Evolutionary conservation across 2,329 filamentous ascomycete species (phyloP).

Genomic region (Eutypella sp.): DNA sequence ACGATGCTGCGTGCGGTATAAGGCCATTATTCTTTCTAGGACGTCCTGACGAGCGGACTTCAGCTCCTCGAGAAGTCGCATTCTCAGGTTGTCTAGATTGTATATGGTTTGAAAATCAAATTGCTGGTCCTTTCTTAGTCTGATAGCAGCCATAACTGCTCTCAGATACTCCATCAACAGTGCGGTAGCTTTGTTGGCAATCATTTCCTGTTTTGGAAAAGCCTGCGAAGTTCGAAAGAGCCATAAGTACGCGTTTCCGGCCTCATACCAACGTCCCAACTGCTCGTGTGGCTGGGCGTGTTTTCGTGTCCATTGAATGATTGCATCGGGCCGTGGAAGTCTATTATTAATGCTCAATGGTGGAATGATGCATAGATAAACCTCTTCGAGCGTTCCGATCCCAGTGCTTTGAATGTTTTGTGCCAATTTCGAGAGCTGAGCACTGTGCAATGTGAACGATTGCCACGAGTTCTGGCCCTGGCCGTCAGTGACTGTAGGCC

Average conservation of each 20-base stretch:
- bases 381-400: slow-evolving; percentile 17
- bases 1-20: not conserved
- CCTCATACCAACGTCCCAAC: slow-evolving; percentile 8
- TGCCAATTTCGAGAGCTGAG: slow-evolving; percentile 13
- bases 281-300: slow-evolving; percentile 9
- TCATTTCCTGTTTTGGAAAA: not conserved
- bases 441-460: slow-evolving; percentile 15
- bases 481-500: not conserved
- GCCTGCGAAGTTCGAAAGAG: slow-evolving; percentile 3
- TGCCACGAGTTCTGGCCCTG: slow-evolving; percentile 3
- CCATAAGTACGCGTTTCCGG: slow-evolving; percentile 11
- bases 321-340: slow-evolving; percentile 7
- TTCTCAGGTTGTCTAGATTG: not conserved
- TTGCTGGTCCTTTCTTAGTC: not conserved
- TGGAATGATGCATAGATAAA: slow-evolving; percentile 24
- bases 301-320: slow-evolving; percentile 9
- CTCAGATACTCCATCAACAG: not conserved
- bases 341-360: slow-evolving; percentile 14
- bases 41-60: not conserved
- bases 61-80: not conserved
- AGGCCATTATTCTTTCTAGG: not conserved
- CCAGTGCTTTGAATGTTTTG: slow-evolving; percentile 19
- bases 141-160: not conserved
- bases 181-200: not conserved
- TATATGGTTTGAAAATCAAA: not conserved